Base-by-base conservation (phyloP, 2,329 filamentous ascomycete species). In the Phyllosticta citrichinensis region DNA sequence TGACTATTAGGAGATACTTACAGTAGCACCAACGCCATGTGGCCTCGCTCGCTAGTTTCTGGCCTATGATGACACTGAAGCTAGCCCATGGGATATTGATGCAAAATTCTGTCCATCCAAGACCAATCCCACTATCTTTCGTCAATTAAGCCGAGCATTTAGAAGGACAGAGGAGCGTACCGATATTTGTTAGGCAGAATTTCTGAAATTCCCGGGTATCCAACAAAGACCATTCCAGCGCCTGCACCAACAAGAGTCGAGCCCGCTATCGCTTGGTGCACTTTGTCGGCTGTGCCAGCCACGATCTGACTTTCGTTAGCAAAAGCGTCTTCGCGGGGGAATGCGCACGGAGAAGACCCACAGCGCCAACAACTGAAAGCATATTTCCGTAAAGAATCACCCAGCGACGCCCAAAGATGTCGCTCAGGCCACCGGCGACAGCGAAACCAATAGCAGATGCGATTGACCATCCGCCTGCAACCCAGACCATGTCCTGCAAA, bases 11-110 rank as follows among this genome's bases (percentile, higher is more conserved):
- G 8, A 8, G 17, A 8, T 17, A 47, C 40, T 8, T 8, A 47
- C 40, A 66, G 59, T 65, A 67, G 30, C 58, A 62, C 64, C 65
- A 65, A 19, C 63, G 72, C 79, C 80, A 82, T 19, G 71, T 68
- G 3, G 72, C 66, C 8, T 55, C 47, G 40, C 40, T 47, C 3
- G 58, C 53, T 6, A 60, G 52, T 9, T 63, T 65, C 1, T 78
- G 80, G 2, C 77, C 77, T 57, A 81, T 76, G 47, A 78, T 66
- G 20, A 76, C 75, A 0, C 77, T 78, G 60, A 76, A 74, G 33
- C 73, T 68, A 27, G 74, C 73, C 58, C 58, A 60, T 6, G 58
- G 58, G 3, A 60, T n/a, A 27, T 60, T 60, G 58, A 67, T 63
- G 55, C 65, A 65, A 50, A 67, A 62, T 50, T 67, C 66, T 2